A percentile compares a stretch with the other conserved stretches of the same genome.
phyloP scores from a whole-genome alignment of 352 stramenopile species.

The Phytophthora sansomeana region DNA sequence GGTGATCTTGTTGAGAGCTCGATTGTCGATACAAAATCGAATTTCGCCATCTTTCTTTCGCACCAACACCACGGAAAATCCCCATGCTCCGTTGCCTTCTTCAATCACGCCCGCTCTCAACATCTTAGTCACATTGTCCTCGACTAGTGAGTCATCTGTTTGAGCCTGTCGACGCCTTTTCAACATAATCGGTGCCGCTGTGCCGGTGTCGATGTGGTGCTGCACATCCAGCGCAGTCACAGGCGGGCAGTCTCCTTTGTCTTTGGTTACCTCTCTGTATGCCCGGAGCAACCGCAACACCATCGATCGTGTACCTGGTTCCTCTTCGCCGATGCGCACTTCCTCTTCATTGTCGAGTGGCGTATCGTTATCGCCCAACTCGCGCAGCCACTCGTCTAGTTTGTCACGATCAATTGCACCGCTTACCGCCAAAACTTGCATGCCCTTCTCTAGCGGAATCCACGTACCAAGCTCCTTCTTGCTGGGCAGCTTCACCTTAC shows the following conservation, averaged over 20 bases:
- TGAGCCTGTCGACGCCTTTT: not conserved
- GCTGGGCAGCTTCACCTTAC: no score
- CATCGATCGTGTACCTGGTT: not conserved
- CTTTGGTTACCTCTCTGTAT: not conserved
- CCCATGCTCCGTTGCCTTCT: slow-evolving; percentile 2
- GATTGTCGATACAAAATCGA: slow-evolving; percentile 6
- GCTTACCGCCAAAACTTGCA: no score
- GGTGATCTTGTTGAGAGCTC: not conserved
- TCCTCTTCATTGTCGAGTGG: not conserved
- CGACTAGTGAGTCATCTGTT: not conserved
- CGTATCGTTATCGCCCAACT: not conserved
- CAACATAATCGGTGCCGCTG: not conserved
- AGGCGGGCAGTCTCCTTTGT: not conserved
- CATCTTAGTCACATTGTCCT: not conserved
- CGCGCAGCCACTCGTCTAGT: not conserved
- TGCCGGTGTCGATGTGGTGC: not conserved
- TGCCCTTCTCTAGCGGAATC: no score
- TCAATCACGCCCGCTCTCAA: not conserved
- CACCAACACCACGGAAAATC: slow-evolving; percentile 4
- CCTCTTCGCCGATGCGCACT: not conserved
- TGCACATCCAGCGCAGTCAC: not conserved
- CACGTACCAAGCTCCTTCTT: no score
- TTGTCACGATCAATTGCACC: no score
- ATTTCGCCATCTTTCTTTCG: slow-evolving; percentile 7
- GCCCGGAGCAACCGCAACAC: not conserved